Evolutionary conservation across 2,329 filamentous ascomycete genomes (phyloP), one percentile per base, ranked within the genome.

Genomic region (Aspergillus melleus): DNA sequence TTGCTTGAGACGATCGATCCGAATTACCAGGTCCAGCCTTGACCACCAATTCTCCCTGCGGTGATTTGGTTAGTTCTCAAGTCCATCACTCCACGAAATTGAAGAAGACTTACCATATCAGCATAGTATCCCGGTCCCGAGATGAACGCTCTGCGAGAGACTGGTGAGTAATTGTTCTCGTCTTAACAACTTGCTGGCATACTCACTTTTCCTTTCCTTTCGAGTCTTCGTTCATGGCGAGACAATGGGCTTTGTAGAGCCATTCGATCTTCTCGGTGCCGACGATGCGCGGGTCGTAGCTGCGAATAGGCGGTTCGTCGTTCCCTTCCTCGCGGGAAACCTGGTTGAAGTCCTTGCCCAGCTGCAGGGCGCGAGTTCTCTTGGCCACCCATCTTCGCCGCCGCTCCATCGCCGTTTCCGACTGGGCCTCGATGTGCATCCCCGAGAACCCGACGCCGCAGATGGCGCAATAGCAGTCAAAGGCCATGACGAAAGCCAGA

Each of bases 381-480:
- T 61, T 66, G 5, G 63, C 64, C 42, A 67, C 62, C 60, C 63
- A 67, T 29, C 60, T 57, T 52, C 61, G 32, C 24, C 65, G 64
- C 12, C 61, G 62, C 32, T 66, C 65, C 12, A 58, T 50, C 9
- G 62, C 59, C 1, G 62, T 54, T 42, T 67, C 59, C 6, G 65
- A 67, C 12, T 61, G 63, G 2, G 61, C 47, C 20, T 66, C 65
- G n/a, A 66, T 64, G 46, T 62, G 62, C 62, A 67, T 63, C 6
- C 65, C 64, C 47, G 59, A 61, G 47, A 67, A 67, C 12, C 65
- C 61, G 9, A 66, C 64, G 20, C 65, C 65, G 46, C 65, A 67
- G 39, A 67, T 60, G 32, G 65, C 64, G 46, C 65, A 67, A 59
- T 67, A 67, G 32, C 65, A 67, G 47, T 67, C 65, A 53, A 65